Percentiles rank a stretch among this genome's conserved stretches.
Conservation (phyloP, 306 rosid genomes). For the Fagus sylvatica region DNA sequence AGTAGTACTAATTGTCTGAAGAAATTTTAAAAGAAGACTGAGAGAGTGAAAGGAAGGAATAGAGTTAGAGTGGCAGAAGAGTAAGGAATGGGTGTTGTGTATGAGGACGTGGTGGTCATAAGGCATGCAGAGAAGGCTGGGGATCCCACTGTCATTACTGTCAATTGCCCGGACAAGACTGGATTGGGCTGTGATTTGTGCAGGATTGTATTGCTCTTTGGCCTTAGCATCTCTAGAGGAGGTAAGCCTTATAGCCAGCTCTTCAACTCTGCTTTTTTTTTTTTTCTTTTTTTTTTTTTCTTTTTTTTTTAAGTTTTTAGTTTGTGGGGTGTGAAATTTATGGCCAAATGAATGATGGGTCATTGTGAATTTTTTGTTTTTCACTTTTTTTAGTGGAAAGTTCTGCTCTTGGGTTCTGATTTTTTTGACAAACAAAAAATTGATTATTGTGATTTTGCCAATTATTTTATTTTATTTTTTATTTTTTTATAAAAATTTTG, state of each 20-base stretch:
- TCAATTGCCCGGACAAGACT: conserved; percentile 63
- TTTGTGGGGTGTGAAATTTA: not conserved
- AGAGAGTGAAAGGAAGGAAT: too few relatives aligned
- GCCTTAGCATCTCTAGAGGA: conserved; percentile 55
- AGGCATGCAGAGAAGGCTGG: conserved; percentile 37
- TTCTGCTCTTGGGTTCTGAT: conserved; percentile 7
- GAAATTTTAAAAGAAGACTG: not conserved
- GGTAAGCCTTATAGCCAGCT: conserved; percentile 29
- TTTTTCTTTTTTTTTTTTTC: not conserved
- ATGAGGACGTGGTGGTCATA: conserved; percentile 50
- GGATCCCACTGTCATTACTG: conserved; percentile 54
- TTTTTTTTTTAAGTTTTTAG: not conserved
- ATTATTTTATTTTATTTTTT: too few relatives aligned
- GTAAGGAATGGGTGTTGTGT: conserved; percentile 42
- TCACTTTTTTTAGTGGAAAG: not conserved
- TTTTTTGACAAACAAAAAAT: not conserved
- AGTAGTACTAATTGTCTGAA: not conserved
- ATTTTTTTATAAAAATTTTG: not conserved
- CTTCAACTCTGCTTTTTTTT: not conserved
- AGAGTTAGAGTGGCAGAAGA: not conserved
- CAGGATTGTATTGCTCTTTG: conserved; percentile 53
- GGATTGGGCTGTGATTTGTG: conserved; percentile 60
- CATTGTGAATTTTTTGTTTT: not conserved
- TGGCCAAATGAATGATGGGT: not conserved
- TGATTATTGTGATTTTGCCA: not conserved